A percentile compares a stretch with the other conserved stretches of the same genome.
Conservation (phyloP, 352 stramenopile genomes). For the Globisporangium cylindrosporum region DNA sequence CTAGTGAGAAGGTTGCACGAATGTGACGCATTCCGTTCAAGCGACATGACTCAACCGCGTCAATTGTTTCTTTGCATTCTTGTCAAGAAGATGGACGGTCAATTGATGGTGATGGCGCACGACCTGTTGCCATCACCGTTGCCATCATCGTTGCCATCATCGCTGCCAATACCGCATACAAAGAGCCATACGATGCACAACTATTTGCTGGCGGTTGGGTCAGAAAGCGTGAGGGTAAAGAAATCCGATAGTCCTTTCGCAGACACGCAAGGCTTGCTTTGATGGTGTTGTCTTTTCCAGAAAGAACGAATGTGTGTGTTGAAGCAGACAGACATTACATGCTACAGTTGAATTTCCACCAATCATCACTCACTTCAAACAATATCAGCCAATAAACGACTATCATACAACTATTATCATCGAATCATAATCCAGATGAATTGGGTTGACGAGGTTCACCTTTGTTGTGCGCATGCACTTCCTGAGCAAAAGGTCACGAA, state of each 20-base stretch:
- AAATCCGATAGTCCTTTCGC: neutral
- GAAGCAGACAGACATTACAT: conserved; percentile 11
- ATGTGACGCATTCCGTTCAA: neutral
- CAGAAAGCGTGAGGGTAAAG: neutral
- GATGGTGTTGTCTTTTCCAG: neutral
- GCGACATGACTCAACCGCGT: conserved; percentile 2
- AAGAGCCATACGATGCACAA: neutral
- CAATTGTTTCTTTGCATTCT: conserved; percentile 2
- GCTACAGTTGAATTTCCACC: neutral
- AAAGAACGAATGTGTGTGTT: neutral
- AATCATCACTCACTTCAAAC: conserved; percentile 10
- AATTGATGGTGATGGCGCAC: neutral
- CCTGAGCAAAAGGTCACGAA: neutral
- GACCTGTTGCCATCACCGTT: neutral
- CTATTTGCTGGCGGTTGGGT: conserved; percentile 1
- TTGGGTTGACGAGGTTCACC: neutral
- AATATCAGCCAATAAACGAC: neutral
- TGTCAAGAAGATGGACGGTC: neutral
- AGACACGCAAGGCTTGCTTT: neutral
- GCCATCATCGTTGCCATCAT: neutral
- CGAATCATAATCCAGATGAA: neutral
- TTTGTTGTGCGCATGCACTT: neutral
- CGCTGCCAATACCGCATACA: neutral
- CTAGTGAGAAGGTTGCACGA: neutral
- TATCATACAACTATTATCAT: neutral